phyloP scores from a whole-genome alignment of 1,284 basidiomycete genomes.

The Rhodotorula glutinis region DNA sequence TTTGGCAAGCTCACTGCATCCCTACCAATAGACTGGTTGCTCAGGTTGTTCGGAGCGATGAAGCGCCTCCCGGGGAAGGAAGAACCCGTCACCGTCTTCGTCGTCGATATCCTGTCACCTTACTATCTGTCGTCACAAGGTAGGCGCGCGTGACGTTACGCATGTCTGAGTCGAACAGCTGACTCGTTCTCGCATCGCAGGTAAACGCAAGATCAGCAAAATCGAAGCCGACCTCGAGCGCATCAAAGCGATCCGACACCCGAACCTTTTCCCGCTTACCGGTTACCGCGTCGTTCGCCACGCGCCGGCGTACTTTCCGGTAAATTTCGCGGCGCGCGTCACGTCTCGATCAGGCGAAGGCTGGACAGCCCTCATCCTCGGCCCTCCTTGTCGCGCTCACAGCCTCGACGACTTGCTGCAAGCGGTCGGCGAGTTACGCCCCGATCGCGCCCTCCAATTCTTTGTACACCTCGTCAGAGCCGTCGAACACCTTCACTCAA shows the following conservation, averaged over 20 bases:
- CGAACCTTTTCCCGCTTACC: constrained; percentile 30
- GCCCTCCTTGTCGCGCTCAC: constrained; percentile 22
- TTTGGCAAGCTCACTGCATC: too few relatives aligned
- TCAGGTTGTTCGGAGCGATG: constrained; percentile 11
- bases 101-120: constrained; percentile 39
- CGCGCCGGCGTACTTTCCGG: constrained; percentile 30
- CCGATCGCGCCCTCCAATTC: constrained; percentile 36
- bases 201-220: constrained; percentile 40
- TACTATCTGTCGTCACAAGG: constrained; percentile 40
- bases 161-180: too few relatives aligned
- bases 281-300: constrained; percentile 39
- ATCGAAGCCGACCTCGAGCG: constrained; percentile 39
- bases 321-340: constrained; percentile 4
- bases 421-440: constrained; percentile 39
- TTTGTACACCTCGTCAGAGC: constrained; percentile 34
- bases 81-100: constrained; percentile 27
- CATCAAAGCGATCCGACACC: constrained; percentile 27
- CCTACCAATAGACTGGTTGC: constrained; percentile 34
- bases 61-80: constrained; percentile 7
- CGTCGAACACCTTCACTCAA: constrained; percentile 35
- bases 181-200: background rate
- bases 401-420: constrained; percentile 35
- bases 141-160: background rate
- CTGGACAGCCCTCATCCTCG: constrained; percentile 36
- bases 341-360: constrained; percentile 27